Base-by-base conservation (phyloP, 768 basidiomycete species). In the Stropharia rugosoannulata region DNA sequence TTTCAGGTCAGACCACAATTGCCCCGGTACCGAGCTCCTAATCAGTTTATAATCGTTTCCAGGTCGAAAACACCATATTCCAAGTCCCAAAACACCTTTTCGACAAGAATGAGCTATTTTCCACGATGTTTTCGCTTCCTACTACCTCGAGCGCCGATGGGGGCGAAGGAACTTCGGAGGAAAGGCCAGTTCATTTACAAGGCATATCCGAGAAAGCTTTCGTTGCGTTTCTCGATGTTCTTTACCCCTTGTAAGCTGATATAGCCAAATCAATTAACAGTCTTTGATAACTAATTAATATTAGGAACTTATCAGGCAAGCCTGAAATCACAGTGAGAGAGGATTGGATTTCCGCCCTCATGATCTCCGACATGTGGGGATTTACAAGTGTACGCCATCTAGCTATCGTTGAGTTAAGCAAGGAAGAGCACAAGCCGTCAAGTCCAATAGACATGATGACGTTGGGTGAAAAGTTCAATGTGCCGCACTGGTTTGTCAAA, bases 401-500 rank as follows among this genome's bases (percentile, higher is more conserved):
- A 22, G 69, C 73, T 9, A 58, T 73, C 18, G 29, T 32, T 4
- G 5, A 61, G 11, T 15, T 27, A 10, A 54, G 60, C 5, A 54
- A 77, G 15, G 51, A 41, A 16, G 25, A 16, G 5, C 45, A 46
- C 5, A 36, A 46, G 5, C 48, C 68, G 22, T 8, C 41, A 7
- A 58, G 60, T 13, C 57, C 64, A 16, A 58, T 67, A 16, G 63
- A 69, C 36, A 70, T 68, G 49, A 62, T 77, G 35, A 49, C 48
- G 3, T 60, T 77, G 2, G 71, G 70, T 2, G 58, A 62, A 10
- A 56, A 65, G 37, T 68, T 68, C 44, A 63, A 69, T 15, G 68
- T 79, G 12, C 51, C 62, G 10, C 35, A 52, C 4, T 78, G 77
- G 74, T 60, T 74, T 5, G 38, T 71, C 19, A 54, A 62, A 9